Evolutionary conservation across 2,329 filamentous ascomycete species (phyloP).

Genomic region (Endoconidiophora laricicola): DNA sequence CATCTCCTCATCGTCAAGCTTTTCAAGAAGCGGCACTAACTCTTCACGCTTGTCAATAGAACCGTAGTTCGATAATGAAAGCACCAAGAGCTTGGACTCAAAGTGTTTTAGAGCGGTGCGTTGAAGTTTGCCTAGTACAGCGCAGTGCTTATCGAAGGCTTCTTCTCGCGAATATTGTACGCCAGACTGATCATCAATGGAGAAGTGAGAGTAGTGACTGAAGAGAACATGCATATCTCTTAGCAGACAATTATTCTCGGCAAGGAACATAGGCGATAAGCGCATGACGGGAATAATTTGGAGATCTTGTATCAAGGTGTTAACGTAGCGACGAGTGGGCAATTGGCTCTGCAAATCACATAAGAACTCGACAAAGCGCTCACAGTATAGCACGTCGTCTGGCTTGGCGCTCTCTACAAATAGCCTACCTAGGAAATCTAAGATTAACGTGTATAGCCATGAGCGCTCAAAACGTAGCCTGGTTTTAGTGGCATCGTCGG

Average conservation of each 20-base stretch:
- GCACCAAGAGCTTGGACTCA: slow-evolving; percentile 75
- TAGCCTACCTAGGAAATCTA: slow-evolving; percentile 65
- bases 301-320: slow-evolving; percentile 70
- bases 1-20: slow-evolving; percentile 60
- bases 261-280: slow-evolving; percentile 61
- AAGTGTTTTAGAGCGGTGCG: slow-evolving; percentile 64
- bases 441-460: slow-evolving; percentile 74
- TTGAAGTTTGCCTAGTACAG: slow-evolving; percentile 62
- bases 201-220: slow-evolving; percentile 72
- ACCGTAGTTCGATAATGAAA: slow-evolving; percentile 84
- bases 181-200: slow-evolving; percentile 81
- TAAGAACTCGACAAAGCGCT: slow-evolving; percentile 82
- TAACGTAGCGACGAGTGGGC: slow-evolving; percentile 85
- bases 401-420: slow-evolving; percentile 37
- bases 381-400: slow-evolving; percentile 66
- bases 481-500: slow-evolving; percentile 63
- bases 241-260: slow-evolving; percentile 58
- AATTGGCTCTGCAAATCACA: slow-evolving; percentile 84
- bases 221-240: slow-evolving; percentile 69
- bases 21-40: slow-evolving; percentile 56
- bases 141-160: slow-evolving; percentile 67
- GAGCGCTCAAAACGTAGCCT: slow-evolving; percentile 78
- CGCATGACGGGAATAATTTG: slow-evolving; percentile 64
- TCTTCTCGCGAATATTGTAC: slow-evolving; percentile 54
- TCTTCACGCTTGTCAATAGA: slow-evolving; percentile 70